These are phyloP conservation scores for Russula brevipes DNA, from an alignment of 768 basidiomycete genomes.

Conservation along the genomic window DNA sequence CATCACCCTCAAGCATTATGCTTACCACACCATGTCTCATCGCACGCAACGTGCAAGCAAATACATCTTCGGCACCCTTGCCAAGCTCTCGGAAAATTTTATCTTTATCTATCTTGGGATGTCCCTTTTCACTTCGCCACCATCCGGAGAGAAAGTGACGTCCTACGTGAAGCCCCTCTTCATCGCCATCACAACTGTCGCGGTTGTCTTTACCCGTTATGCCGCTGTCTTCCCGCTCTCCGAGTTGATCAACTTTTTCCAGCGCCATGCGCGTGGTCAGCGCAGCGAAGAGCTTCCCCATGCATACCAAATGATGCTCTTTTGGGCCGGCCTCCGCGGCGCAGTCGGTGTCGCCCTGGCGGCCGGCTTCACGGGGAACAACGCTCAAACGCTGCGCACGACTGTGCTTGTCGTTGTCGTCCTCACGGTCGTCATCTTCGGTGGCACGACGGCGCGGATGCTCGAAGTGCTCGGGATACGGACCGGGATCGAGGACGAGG, in stretches of 20 bases:
- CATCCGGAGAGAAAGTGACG: slow-evolving; percentile 68
- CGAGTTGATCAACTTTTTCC: slow-evolving; percentile 91
- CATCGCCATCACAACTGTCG: slow-evolving; percentile 85
- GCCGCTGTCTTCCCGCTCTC: slow-evolving; percentile 94
- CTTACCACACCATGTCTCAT: slow-evolving; percentile 98
- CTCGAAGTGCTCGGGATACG: slow-evolving; percentile 94
- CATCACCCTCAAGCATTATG: slow-evolving; percentile 98
- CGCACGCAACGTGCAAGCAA: slow-evolving; percentile 91
- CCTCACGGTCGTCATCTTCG: slow-evolving; percentile 89
- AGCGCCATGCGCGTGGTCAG: slow-evolving; percentile 76
- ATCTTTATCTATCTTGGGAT: slow-evolving; percentile 99
- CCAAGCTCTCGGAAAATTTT: slow-evolving; percentile 95
- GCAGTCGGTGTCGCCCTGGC: slow-evolving; percentile 98
- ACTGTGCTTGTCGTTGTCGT: slow-evolving; percentile 96
- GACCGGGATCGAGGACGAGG: slow-evolving; percentile 93
- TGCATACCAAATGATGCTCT: slow-evolving; percentile 99
- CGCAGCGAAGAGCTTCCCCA: slow-evolving; percentile 89
- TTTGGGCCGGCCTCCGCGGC: slow-evolving; percentile 96
- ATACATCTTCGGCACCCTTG: slow-evolving; percentile 92
- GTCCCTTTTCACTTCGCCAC: slow-evolving; percentile 88
- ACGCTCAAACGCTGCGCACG: slow-evolving; percentile 84
- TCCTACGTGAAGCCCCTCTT: slow-evolving; percentile 93
- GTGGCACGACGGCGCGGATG: slow-evolving; percentile 97
- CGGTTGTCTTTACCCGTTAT: slow-evolving; percentile 93
- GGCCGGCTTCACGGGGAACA: slow-evolving; percentile 90